phyloP scores from a whole-genome alignment of 2,329 filamentous ascomycete genomes.

The Colletotrichum ledebouriae region DNA sequence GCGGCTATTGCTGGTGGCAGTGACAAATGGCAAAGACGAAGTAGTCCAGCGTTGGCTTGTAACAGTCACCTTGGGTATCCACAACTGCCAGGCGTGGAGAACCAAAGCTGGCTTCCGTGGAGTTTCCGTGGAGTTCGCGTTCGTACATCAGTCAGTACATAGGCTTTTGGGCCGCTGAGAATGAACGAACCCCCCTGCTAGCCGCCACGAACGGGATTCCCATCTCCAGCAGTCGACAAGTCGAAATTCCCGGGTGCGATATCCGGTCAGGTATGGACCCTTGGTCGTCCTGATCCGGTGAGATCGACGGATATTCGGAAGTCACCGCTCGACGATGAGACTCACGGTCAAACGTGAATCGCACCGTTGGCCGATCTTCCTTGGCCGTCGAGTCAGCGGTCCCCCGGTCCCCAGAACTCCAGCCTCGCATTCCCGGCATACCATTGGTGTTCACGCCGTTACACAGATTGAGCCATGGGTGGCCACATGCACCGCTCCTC shows the following conservation, averaged over 20 bases:
- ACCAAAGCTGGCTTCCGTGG: slow-evolving; percentile 22
- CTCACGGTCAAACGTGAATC: slow-evolving; percentile 30
- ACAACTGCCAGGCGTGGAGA: slow-evolving; percentile 16
- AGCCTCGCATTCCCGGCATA: slow-evolving; percentile 35
- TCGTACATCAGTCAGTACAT: not conserved
- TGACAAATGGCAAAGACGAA: slow-evolving; percentile 20
- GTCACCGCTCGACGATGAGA: slow-evolving; percentile 29
- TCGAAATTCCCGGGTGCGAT: slow-evolving; percentile 10
- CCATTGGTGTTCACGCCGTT: slow-evolving; percentile 26
- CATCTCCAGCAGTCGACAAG: slow-evolving; percentile 20
- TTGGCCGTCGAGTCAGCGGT: slow-evolving; percentile 40
- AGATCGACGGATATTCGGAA: slow-evolving; percentile 36
- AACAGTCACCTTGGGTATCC: not conserved
- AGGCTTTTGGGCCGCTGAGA: slow-evolving; percentile 17
- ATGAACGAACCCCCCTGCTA: slow-evolving; percentile 17
- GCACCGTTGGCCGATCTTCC: slow-evolving; percentile 35
- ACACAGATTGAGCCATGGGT: slow-evolving; percentile 29
- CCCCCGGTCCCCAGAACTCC: slow-evolving; percentile 31
- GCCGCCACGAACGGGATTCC: slow-evolving; percentile 28
- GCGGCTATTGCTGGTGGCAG: slow-evolving; percentile 24
- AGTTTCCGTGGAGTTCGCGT: slow-evolving; percentile 29
- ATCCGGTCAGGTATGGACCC: slow-evolving; percentile 8
- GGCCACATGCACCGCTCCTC: slow-evolving; percentile 38
- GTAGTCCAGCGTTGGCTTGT: slow-evolving; percentile 27
- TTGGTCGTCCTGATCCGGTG: slow-evolving; percentile 24